Conservation (phyloP, 768 basidiomycete genomes). For the Cubamyces sp. region DNA sequence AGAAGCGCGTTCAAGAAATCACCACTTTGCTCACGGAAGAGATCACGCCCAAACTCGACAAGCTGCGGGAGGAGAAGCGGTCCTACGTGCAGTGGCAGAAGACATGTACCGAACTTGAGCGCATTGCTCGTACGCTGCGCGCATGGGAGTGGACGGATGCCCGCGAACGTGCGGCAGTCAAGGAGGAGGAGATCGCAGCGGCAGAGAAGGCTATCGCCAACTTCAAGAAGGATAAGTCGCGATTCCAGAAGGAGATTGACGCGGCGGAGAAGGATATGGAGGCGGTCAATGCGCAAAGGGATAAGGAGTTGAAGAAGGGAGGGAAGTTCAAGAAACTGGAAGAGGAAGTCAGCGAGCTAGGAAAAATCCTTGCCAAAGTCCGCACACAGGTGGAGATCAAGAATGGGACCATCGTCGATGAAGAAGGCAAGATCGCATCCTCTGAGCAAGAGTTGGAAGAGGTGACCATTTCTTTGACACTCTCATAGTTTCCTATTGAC, state of each 20-base stretch:
- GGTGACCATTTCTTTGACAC: constrained; percentile 44
- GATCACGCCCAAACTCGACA: constrained; percentile 93
- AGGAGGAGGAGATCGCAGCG: constrained; percentile 56
- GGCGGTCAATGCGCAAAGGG: constrained; percentile 73
- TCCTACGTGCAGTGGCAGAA: constrained; percentile 92
- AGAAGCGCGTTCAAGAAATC: constrained; percentile 93
- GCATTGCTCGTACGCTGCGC: constrained; percentile 75
- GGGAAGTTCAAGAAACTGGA: constrained; percentile 89
- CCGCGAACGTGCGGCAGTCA: constrained; percentile 53
- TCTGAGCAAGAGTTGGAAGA: constrained; percentile 61
- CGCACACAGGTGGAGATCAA: constrained; percentile 87
- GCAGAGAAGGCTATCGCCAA: constrained; percentile 54
- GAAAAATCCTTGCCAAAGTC: constrained; percentile 79
- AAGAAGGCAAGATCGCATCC: constrained; percentile 59
- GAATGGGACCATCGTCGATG: constrained; percentile 74
- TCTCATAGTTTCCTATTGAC: not conserved
- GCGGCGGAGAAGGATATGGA: constrained; percentile 69
- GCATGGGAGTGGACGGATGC: constrained; percentile 88
- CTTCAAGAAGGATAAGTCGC: constrained; percentile 51
- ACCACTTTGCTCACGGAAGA: constrained; percentile 81
- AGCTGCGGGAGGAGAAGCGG: constrained; percentile 86
- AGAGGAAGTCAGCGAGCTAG: constrained; percentile 76
- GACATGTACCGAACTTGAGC: constrained; percentile 83
- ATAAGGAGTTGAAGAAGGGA: constrained; percentile 89
- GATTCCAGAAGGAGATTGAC: constrained; percentile 55